These are phyloP conservation scores for Penicillium flavigenum DNA, from an alignment of 495 filamentous ascomycete genomes.

Conservation along the genomic window DNA sequence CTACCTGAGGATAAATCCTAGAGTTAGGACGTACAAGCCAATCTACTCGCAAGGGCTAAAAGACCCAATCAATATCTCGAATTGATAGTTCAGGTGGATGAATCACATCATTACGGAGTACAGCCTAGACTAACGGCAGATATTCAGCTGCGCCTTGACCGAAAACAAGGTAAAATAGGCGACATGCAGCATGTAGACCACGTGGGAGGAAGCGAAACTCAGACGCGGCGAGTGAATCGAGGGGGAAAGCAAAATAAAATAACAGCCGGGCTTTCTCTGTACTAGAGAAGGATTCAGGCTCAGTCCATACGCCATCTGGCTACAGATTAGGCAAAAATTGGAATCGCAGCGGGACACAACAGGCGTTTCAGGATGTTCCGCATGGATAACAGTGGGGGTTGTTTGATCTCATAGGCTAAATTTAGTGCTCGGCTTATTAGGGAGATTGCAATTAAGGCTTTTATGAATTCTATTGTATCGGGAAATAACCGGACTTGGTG, in stretches of 20 bases:
- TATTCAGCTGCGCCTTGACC: conserved; percentile 14
- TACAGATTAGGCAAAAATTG: neutral
- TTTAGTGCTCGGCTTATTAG: neutral
- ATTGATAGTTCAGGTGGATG: neutral
- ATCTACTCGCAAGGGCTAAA: neutral
- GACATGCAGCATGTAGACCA: conserved; percentile 31
- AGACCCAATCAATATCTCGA: neutral
- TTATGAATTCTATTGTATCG: neutral
- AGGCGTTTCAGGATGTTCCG: conserved; percentile 14
- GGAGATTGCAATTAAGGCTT: neutral
- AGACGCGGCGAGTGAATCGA: conserved; percentile 3
- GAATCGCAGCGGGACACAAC: neutral
- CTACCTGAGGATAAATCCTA: neutral
- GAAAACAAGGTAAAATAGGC: conserved; percentile 27
- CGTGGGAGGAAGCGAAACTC: conserved; percentile 20
- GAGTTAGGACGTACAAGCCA: neutral
- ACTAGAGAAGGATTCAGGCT: conserved; percentile 3
- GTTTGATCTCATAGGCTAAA: neutral
- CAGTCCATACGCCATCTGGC: conserved; percentile 3
- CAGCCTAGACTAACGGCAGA: neutral
- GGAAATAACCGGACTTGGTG: neutral
- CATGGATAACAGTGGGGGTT: neutral
- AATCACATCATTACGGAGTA: neutral
- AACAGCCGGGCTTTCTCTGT: neutral
- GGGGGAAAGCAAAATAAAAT: neutral